Percentiles rank a stretch among this genome's conserved stretches.
Evolutionary conservation across 331 rosid genomes (phyloP).

Genomic region (Arachis monticola): DNA sequence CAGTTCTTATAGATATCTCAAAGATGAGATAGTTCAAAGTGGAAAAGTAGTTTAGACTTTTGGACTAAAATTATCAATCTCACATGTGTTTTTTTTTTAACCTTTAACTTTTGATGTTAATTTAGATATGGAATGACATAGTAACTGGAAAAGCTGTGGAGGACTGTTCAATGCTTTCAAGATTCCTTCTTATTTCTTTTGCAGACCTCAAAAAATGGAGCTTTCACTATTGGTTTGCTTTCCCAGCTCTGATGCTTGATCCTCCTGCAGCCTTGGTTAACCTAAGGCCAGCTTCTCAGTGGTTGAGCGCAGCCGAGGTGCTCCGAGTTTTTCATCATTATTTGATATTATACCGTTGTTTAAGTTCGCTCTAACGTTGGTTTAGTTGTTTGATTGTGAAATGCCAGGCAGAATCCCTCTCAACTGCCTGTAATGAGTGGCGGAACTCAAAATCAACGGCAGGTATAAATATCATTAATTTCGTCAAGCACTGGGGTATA

Average conservation of each 20-base stretch:
- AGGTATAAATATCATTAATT: slow-evolving; percentile 50
- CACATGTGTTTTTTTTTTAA: slow-evolving; percentile 8
- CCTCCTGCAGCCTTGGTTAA: slow-evolving; percentile 80
- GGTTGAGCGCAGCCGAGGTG: slow-evolving; percentile 76
- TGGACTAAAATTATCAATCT: slow-evolving; percentile 1
- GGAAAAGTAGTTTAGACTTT: background rate
- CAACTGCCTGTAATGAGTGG: slow-evolving; percentile 83
- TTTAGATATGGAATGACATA: slow-evolving; percentile 94
- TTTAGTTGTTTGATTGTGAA: slow-evolving; percentile 18
- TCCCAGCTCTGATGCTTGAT: slow-evolving; percentile 89
- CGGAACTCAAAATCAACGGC: slow-evolving; percentile 71
- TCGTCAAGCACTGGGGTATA: background rate
- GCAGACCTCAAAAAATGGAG: slow-evolving; percentile 94
- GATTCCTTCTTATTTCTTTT: slow-evolving; percentile 90
- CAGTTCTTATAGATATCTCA: background rate
- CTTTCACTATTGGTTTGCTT: slow-evolving; percentile 91
- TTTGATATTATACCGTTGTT: slow-evolving; percentile 16
- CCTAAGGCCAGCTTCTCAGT: slow-evolving; percentile 74
- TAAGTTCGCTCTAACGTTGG: slow-evolving; percentile 18
- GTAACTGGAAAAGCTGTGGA: slow-evolving; percentile 80
- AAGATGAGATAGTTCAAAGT: slow-evolving; percentile 10
- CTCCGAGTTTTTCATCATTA: slow-evolving; percentile 32
- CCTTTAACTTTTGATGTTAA: slow-evolving; percentile 16
- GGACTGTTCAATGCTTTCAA: slow-evolving; percentile 73
- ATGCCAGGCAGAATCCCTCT: slow-evolving; percentile 75